Conservation (phyloP, 2,329 filamentous ascomycete species). For the Calonectria hongkongensis region DNA sequence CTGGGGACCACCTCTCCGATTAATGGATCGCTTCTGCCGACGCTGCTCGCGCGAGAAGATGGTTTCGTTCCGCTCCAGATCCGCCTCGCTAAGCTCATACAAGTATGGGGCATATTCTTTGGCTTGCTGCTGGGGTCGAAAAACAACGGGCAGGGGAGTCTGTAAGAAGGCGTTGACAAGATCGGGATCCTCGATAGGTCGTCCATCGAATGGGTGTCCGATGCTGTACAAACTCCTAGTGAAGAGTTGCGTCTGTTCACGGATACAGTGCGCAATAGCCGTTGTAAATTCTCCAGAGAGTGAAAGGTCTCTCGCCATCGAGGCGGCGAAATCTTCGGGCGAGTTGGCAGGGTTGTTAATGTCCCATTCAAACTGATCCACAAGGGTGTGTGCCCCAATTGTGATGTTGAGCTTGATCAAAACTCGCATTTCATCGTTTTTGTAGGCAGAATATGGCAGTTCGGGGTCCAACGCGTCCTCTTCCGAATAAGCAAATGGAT, state of each 20-base stretch:
- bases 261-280: slow-evolving; percentile 97
- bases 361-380: slow-evolving; percentile 99
- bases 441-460: slow-evolving; percentile 93
- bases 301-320: slow-evolving; percentile 92
- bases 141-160: slow-evolving; percentile 87
- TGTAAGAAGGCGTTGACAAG: slow-evolving; percentile 89
- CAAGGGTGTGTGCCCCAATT: slow-evolving; percentile 93
- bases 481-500: slow-evolving; percentile 91
- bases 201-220: slow-evolving; percentile 95
- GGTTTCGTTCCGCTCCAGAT: slow-evolving; percentile 92
- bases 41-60: slow-evolving; percentile 96
- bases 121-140: slow-evolving; percentile 92
- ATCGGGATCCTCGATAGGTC: slow-evolving; percentile 94
- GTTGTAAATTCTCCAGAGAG: slow-evolving; percentile 97
- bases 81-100: slow-evolving; percentile 93
- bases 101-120: slow-evolving; percentile 96
- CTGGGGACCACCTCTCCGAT: slow-evolving; percentile 91
- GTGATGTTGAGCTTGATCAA: slow-evolving; percentile 98
- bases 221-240: slow-evolving; percentile 94
- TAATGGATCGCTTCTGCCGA: slow-evolving; percentile 95
- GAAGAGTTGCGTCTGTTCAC: slow-evolving; percentile 96
- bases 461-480: slow-evolving; percentile 94
- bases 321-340: slow-evolving; percentile 93
- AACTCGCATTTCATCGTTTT: slow-evolving; percentile 99
- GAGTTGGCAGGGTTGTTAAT: slow-evolving; percentile 96